Evolutionary conservation across 345 rosid genomes (phyloP).

Genomic region (Eucalyptus rudis): DNA sequence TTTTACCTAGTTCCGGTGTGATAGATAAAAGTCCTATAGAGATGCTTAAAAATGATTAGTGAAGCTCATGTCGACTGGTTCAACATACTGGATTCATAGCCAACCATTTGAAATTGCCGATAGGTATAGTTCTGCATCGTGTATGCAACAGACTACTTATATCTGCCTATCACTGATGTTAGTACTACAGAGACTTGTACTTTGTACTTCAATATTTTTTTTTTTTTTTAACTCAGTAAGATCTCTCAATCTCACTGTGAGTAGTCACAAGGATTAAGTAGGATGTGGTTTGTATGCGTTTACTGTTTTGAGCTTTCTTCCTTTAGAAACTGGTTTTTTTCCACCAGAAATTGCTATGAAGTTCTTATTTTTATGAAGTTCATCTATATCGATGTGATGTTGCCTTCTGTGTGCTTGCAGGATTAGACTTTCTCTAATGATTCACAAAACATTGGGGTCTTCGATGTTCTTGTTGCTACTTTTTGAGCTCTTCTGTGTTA

Average conservation of each 20-base stretch:
- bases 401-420: constrained; percentile 16
- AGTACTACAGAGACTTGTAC: background rate
- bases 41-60: background rate
- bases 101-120: background rate
- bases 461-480: constrained; percentile 38
- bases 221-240: background rate
- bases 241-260: background rate
- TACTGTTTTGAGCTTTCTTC: background rate
- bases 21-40: background rate
- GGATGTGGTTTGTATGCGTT: background rate
- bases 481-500: constrained; percentile 57
- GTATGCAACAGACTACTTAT: background rate
- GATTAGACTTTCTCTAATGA: constrained; percentile 31
- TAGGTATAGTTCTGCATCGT: background rate
- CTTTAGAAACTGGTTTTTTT: background rate
- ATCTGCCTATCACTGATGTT: background rate
- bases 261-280: background rate
- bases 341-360: background rate
- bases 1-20: background rate
- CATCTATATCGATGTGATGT: background rate
- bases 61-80: background rate
- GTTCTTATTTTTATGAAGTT: background rate
- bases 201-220: background rate
- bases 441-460: constrained; percentile 24
- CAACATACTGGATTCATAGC: background rate